Conservation (phyloP, 179 eudicot genomes). For the Silene vulgaris region DNA sequence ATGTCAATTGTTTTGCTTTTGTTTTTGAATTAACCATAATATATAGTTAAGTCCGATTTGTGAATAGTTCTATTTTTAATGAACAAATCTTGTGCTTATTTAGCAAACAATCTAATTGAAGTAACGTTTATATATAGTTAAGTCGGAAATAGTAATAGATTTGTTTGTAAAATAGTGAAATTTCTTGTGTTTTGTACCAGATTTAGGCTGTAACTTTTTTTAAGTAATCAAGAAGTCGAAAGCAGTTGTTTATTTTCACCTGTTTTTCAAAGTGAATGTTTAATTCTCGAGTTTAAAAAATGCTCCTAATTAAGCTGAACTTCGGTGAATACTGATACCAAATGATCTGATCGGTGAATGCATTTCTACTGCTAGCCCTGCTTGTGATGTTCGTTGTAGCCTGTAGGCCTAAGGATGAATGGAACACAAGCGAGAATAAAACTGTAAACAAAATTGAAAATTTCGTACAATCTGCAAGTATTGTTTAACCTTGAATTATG, state of each 20-base stretch:
- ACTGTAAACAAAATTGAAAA: background rate
- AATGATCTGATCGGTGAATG: background rate
- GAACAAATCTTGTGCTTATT: conserved; percentile 1
- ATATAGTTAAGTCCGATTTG: background rate
- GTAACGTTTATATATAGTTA: background rate
- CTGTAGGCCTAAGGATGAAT: too few species aligned
- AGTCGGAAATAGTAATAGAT: background rate
- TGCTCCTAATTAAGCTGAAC: background rate
- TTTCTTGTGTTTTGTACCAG: background rate
- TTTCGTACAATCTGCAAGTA: background rate
- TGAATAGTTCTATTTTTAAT: background rate
- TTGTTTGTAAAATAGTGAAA: background rate
- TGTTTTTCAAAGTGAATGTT: background rate
- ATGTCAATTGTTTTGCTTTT: too few species aligned
- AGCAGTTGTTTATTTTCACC: background rate
- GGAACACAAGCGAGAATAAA: background rate
- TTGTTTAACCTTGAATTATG: background rate
- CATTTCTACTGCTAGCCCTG: background rate
- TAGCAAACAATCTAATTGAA: background rate
- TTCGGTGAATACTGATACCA: background rate
- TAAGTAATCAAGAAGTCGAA: background rate
- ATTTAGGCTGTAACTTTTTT: background rate
- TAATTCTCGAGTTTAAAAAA: background rate
- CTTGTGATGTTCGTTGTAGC: too few species aligned
- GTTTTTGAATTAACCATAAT: too few species aligned